Base-by-base conservation (phyloP, 805 yeast species). In the Hanseniaspora valbyensis region DNA sequence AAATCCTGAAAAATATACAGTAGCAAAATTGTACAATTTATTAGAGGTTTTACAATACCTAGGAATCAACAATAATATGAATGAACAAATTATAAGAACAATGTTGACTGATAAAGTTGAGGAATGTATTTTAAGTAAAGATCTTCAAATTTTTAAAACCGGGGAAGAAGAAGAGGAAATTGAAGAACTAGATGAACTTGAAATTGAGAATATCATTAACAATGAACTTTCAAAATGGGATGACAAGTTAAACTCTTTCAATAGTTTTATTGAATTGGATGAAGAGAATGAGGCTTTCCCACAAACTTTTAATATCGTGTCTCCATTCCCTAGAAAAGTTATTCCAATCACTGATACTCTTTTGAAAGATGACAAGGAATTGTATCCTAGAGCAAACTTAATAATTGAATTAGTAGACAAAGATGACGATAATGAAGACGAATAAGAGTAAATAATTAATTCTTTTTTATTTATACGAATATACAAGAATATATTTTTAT, bases 301-400 rank as follows among this genome's bases (percentile, higher is more conserved):
- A 8, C 5, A 19, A 2, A 28, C 62, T n/a, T 83, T 84, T 61
- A 74, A 72, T 50, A 64, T 84, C 30, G 71, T 72, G 2, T 75
- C 82, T 2, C 79, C 86, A 2, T 73, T 79, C 61, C 88, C 88
- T 3, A 72, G 85, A 54, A 69, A 62, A 42, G 63, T 66, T n/a
- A 61, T 83, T 14, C 69, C 66, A 3, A 53, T 58, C 4, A 66
- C 66, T 28, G 53, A 59, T 13, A 57, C 59, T 0, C 24, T 49
- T 2, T 61, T 83, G 5, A 59, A 58, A 28, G 74, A 75, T 29
- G 70, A 69, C 33, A 57, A 65, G 1, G 67, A 73, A 33, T 59
- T 83, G n/a, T 79, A 76, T 74, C 92, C 92, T n/a, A 80, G 72
- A 57, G 88, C 88, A 1, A 80, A 76, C 55, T 56, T 83, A 24